Percentiles rank a stretch among this genome's conserved stretches.
These are phyloP conservation scores for Gamsiella multidivaricata DNA, from an alignment of 192 early-diverging fungal species.

Conservation along the genomic window DNA sequence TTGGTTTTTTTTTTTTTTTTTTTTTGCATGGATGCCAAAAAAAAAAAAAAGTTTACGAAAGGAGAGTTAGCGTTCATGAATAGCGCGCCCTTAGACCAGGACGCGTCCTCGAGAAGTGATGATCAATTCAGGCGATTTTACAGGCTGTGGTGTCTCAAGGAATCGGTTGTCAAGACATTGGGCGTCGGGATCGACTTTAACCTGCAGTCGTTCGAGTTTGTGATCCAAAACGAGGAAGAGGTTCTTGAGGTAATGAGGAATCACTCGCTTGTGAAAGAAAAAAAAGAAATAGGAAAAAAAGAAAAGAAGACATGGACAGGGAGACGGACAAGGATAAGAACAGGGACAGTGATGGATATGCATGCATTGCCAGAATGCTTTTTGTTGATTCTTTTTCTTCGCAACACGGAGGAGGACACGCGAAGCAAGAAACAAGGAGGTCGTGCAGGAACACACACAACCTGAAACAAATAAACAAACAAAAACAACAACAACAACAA, in stretches of 20 bases:
- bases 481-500: too few species aligned
- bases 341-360: too few species aligned
- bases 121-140: slow-evolving; percentile 59
- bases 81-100: slow-evolving; percentile 13
- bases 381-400: too few species aligned
- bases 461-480: too few species aligned
- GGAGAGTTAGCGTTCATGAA: slow-evolving; percentile 22
- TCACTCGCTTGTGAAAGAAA: neutral
- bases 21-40: neutral
- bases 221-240: slow-evolving; percentile 25
- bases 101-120: neutral
- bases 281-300: neutral
- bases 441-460: too few species aligned
- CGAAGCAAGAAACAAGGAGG: too few species aligned
- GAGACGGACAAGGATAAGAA: too few species aligned
- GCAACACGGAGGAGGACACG: too few species aligned
- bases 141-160: slow-evolving; percentile 67
- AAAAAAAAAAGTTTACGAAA: neutral
- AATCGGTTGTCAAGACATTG: slow-evolving; percentile 68
- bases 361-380: too few species aligned
- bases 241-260: slow-evolving; percentile 5
- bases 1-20: too few species aligned
- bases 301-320: neutral
- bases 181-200: slow-evolving; percentile 63
- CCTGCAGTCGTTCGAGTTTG: slow-evolving; percentile 60